Conservation (phyloP, 768 basidiomycete species). For the Termitomyces sp. region DNA sequence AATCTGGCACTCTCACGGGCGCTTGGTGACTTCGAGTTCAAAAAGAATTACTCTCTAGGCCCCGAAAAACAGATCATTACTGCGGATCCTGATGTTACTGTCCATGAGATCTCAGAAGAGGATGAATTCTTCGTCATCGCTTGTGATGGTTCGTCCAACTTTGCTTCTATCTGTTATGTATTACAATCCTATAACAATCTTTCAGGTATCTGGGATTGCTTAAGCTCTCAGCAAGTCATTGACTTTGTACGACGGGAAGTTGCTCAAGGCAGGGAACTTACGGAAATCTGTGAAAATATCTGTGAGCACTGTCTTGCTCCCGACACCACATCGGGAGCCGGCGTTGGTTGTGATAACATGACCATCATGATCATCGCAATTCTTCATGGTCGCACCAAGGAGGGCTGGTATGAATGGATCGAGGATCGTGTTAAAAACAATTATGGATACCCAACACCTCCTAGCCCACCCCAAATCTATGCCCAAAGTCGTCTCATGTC, state of each 20-base stretch:
- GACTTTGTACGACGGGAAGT: slow-evolving; percentile 84
- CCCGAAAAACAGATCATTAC: slow-evolving; percentile 96
- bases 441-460: slow-evolving; percentile 79
- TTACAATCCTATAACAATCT: slow-evolving; percentile 16
- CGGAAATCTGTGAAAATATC: slow-evolving; percentile 85
- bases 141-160: slow-evolving; percentile 75
- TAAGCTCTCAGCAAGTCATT: slow-evolving; percentile 89
- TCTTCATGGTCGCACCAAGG: slow-evolving; percentile 81
- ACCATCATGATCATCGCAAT: slow-evolving; percentile 90
- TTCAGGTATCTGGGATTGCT: slow-evolving; percentile 98
- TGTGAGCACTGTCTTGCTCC: slow-evolving; percentile 95
- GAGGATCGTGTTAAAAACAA: slow-evolving; percentile 73
- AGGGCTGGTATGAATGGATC: slow-evolving; percentile 93
- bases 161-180: slow-evolving; percentile 1
- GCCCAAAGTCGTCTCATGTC: slow-evolving; percentile 59
- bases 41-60: slow-evolving; percentile 79
- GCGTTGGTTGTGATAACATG: slow-evolving; percentile 99
- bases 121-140: slow-evolving; percentile 98
- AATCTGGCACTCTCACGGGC: slow-evolving; percentile 95
- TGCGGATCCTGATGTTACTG: slow-evolving; percentile 86
- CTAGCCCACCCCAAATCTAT: slow-evolving; percentile 73
- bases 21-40: slow-evolving; percentile 98
- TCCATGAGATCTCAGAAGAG: slow-evolving; percentile 78
- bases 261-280: slow-evolving; percentile 72
- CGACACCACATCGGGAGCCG: slow-evolving; percentile 84